These are phyloP conservation scores for Lophiotrema nucula DNA, from an alignment of 495 filamentous ascomycete species.

Conservation along the genomic window DNA sequence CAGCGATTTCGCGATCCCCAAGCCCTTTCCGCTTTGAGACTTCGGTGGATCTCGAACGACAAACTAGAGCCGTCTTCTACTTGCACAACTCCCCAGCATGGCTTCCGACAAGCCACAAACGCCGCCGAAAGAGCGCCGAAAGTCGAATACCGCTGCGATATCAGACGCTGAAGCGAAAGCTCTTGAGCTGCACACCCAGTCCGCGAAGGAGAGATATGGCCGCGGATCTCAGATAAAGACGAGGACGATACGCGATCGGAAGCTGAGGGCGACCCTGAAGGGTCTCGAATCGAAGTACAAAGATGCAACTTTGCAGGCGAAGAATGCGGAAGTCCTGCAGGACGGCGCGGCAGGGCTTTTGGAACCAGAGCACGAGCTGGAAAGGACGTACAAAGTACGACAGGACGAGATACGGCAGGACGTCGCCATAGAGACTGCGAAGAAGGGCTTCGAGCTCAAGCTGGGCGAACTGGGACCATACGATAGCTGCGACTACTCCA, in stretches of 20 bases:
- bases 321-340: conserved; percentile 91
- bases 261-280: conserved; percentile 76
- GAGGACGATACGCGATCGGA: conserved; percentile 74
- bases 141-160: conserved; percentile 17
- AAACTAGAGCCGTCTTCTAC: no score
- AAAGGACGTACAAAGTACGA: conserved; percentile 85
- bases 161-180: conserved; percentile 36
- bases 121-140: conserved; percentile 13
- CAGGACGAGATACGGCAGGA: conserved; percentile 79
- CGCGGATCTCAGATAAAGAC: conserved; percentile 67
- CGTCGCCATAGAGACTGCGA: conserved; percentile 77
- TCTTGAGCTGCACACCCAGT: conserved; percentile 36
- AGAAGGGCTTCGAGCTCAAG: conserved; percentile 89
- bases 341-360: conserved; percentile 86
- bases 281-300: conserved; percentile 78
- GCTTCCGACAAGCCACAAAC: not conserved
- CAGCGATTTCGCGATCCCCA: no score
- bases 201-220: conserved; percentile 79
- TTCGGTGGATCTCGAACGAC: no score
- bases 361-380: conserved; percentile 83
- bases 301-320: conserved; percentile 73
- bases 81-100: no score
- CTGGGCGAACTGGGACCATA: conserved; percentile 84
- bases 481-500: conserved; percentile 70
- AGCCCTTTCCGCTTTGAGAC: no score